A percentile compares a stretch with the other conserved stretches of the same genome.
These are phyloP conservation scores for Podila minutissima DNA, from an alignment of 192 early-diverging fungal genomes.

Conservation along the genomic window DNA sequence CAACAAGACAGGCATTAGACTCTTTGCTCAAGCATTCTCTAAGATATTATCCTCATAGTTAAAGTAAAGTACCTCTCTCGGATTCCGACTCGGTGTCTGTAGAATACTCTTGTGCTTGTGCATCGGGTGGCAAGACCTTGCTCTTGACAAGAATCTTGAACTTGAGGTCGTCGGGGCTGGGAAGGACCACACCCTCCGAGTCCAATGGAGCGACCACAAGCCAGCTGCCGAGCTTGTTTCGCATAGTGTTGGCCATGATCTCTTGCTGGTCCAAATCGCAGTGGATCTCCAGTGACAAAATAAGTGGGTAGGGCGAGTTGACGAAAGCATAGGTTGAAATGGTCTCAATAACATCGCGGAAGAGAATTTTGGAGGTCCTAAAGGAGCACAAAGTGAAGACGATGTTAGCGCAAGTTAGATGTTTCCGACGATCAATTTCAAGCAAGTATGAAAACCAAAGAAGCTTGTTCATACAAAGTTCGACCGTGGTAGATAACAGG, in stretches of 20 bases:
- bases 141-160: slow-evolving; percentile 82
- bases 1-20: not conserved
- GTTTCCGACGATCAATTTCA: not conserved
- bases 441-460: not conserved
- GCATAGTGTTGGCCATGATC: slow-evolving; percentile 76
- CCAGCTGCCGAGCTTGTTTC: slow-evolving; percentile 71
- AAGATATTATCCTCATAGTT: not conserved
- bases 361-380: slow-evolving; percentile 81
- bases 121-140: slow-evolving; percentile 47
- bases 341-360: slow-evolving; percentile 84
- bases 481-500: slow-evolving; percentile 87
- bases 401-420: not conserved
- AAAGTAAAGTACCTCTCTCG: slow-evolving; percentile 30
- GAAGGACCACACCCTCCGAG: slow-evolving; percentile 56
- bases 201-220: slow-evolving; percentile 63
- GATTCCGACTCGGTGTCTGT: slow-evolving; percentile 56
- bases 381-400: not conserved
- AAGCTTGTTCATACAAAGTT: slow-evolving; percentile 66
- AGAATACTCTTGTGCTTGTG: slow-evolving; percentile 18
- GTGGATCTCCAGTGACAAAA: slow-evolving; percentile 86
- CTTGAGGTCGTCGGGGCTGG: slow-evolving; percentile 77
- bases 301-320: slow-evolving; percentile 82
- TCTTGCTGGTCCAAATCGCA: slow-evolving; percentile 80
- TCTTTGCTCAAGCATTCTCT: not conserved
- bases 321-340: slow-evolving; percentile 90